Evolutionary conservation across 176 grass and related monocot genomes (phyloP), one percentile per base, ranked within the genome.

Genomic region (Cymbopogon citratus): DNA sequence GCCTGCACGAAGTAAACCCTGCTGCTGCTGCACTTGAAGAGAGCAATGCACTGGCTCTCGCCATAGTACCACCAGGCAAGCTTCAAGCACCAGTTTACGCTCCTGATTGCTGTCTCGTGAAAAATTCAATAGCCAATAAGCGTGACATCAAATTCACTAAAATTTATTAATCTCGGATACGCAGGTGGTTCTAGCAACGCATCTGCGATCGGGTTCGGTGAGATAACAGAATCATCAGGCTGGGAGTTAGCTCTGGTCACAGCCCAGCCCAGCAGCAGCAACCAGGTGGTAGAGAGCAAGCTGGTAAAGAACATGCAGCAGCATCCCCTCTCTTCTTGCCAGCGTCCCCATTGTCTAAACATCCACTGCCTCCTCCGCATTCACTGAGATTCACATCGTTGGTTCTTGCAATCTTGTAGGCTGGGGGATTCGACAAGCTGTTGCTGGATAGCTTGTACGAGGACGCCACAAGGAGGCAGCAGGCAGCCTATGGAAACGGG

Each of bases 161-260:
- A 38, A 62, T 14, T 27, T 27, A 3, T 25, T 41, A 25, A 23
- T 45, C 15, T 48, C 29, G 0, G 6, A 68, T 16, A 1, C 0
- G 9, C 81, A 84, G 87, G 82, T 21, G 34, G 79, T 26, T 70
- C 63, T 63, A 70, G 1, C 79, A 48, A 48, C 24, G 0, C 12
- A 34, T 51, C 52, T 51, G 82, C 62, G 19, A 77, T 82, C 9
- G 46, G 85, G 28, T 63, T 79, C 3, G 3, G 67, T 3, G 80
- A 69, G 3, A 63, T 82, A 69, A 52, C 39, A 68, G 87, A 74
- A 79, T 82, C 87, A 5, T 92, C 92, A 52, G 90, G 85, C 52
- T 97, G 94, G 92, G 94, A 97, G 83, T 70, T 94, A 46, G 92
- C 91, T 14, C 68, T 94, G 52, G 92, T 94, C 57, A 74, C 87